Evolutionary conservation across 2,329 filamentous ascomycete genomes (phyloP), one percentile per base, ranked within the genome.

Genomic region (Xylariaceae sp.): DNA sequence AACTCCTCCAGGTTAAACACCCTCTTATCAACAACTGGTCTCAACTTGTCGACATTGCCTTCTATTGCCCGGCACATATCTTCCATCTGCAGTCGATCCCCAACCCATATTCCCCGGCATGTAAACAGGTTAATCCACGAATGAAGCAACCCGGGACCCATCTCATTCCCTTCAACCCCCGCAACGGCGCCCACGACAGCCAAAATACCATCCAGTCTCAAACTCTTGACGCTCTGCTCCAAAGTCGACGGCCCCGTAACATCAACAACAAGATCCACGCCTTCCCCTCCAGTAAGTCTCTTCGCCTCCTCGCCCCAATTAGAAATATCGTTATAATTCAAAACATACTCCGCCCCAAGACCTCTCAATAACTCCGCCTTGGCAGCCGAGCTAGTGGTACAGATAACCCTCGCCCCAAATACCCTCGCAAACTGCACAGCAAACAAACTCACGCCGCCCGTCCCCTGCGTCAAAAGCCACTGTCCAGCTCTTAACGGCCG

Each of bases 361-460:
- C 56, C 63, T 59, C 70, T 67, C 5, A 77, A 61, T 1, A 65
- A 41, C 6, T 66, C 58, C 0, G 62, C 68, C 54, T 76, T 76
- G 19, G 63, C 61, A 0, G 57, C 53, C 1, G 76, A 79, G 0
- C 79, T 83, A 0, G 80, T 84, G 0, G 82, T 86, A 1, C 84
- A 74, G 42, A 87, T 81, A 1, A 84, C 77, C 1, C 58, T 74
- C 9, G 78, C 76, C 2, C 78, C 80, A 1, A 72, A 71, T 0
- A 78, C 76, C 45, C 73, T 71, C 6, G 78, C 77, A 38, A 75
- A 56, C 53, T 73, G 70, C 5, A 74, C 51, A 1, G 63, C 64
- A 13, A 68, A 67, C 7, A 73, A 60, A 44, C 69, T 71, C 10
- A 74, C 71, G 3, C 72, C 72, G 3, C 69, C 72, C 0, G 65